Base-by-base conservation (phyloP, 345 rosid species). In the Microthlaspi erraticum region DNA sequence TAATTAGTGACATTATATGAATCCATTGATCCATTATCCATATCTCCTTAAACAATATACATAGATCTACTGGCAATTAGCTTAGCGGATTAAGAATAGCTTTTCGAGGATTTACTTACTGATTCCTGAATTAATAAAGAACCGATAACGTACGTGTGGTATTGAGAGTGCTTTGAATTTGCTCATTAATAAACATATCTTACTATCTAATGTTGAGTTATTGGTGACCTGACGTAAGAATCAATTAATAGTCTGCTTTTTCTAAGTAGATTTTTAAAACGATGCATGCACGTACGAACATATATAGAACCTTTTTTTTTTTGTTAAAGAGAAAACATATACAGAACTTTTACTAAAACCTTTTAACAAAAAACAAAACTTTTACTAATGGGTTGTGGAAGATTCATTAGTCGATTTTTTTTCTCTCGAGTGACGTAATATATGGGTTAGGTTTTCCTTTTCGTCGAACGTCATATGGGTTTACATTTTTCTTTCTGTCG, bases 201-300 rank as follows among this genome's bases (percentile, higher is more conserved):
- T n/a, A n/a, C n/a, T n/a, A n/a, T n/a, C n/a, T n/a, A n/a, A n/a
- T n/a, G n/a, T n/a, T n/a, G 29, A 5, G 7, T 44, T 34, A 34
- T 44, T 72, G 37, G 52, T 23, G 9, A 48, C 63, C 20, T 36
- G 76, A 45, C 70, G 69, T 62, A 62, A 44, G 37, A 37, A 72
- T 54, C 48, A 54, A 63, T 34, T 45, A 64, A 26, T 43, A 26
- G 12, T 16, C 4, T 58, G 39, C 58, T 48, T 38, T 39, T 16
- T 17, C 17, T 37, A 60, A 26, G 29, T 58, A 46, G 8, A 58
- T 3, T 14, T 14, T 16, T 14, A 69, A 48, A 13, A 32, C 7
- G 54, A 43, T 71, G 69, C 75, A 71, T 71, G 69, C 62, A 55
- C 64, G 64, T n/a, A n/a, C n/a, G n/a, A n/a, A n/a, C n/a, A n/a